Conservation (phyloP, 305 asterid genomes). For the Petunia hybrid region DNA sequence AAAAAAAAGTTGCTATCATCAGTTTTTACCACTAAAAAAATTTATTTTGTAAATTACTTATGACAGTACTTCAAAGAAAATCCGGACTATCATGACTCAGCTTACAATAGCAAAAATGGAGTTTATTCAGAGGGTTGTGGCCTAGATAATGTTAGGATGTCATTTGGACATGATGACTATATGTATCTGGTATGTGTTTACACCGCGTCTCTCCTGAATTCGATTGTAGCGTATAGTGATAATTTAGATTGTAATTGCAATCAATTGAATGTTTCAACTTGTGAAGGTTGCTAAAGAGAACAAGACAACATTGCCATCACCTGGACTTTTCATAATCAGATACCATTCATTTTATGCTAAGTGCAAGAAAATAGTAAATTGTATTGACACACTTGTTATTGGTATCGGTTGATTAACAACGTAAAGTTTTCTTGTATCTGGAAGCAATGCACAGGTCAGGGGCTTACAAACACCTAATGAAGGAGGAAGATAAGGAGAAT, state of each 20-base stretch:
- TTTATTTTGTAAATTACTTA: not conserved
- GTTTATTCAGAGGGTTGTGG: constrained; percentile 69
- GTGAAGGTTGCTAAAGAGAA: constrained; percentile 60
- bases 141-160: constrained; percentile 66
- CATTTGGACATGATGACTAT: constrained; percentile 85
- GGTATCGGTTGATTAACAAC: not conserved
- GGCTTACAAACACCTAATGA: constrained; percentile 76
- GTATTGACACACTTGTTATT: not conserved
- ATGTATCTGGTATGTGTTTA: constrained; percentile 60
- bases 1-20: not conserved
- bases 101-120: constrained; percentile 59
- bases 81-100: constrained; percentile 51
- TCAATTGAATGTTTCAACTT: not conserved
- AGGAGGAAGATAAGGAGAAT: constrained; percentile 68
- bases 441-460: constrained; percentile 74
- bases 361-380: constrained; percentile 11
- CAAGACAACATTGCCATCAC: constrained; percentile 64
- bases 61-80: constrained; percentile 66
- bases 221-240: not conserved
- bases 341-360: constrained; percentile 82
- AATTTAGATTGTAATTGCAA: too few species aligned
- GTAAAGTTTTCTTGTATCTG: not conserved
- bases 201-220: not conserved
- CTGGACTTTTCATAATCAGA: constrained; percentile 73
- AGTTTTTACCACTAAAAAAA: not conserved